These are phyloP conservation scores for Erigeron philadelphicus DNA, from an alignment of 140 eudicot genomes.

Conservation along the genomic window DNA sequence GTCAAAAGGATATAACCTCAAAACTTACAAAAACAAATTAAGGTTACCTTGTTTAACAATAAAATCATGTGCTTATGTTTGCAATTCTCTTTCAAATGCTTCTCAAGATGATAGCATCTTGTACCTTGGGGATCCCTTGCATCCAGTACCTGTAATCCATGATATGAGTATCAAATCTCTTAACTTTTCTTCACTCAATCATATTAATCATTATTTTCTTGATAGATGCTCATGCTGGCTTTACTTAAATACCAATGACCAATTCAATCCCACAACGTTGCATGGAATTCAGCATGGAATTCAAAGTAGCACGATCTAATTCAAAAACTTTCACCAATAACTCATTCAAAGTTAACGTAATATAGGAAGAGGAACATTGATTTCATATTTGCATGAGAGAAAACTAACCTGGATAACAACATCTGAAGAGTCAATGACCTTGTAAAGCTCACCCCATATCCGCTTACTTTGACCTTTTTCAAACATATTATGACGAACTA, in stretches of 20 bases:
- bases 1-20: neutral
- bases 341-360: neutral
- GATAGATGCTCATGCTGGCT: neutral
- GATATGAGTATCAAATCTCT: neutral
- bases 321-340: too few relatives aligned
- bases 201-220: too few relatives aligned
- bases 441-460: conserved; percentile 99
- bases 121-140: conserved; percentile 99
- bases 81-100: conserved; percentile 82
- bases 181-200: too few relatives aligned
- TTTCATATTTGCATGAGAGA: neutral
- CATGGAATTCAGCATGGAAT: too few relatives aligned
- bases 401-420: conserved; percentile 85
- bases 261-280: too few relatives aligned
- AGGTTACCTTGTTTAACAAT: conserved; percentile 68
- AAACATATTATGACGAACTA: conserved; percentile 86
- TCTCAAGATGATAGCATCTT: conserved; percentile 89
- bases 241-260: neutral
- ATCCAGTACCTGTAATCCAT: conserved; percentile 64
- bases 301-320: too few relatives aligned
- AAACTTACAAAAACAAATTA: conserved; percentile 1
- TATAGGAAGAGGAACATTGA: neutral
- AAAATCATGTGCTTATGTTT: conserved; percentile 83
- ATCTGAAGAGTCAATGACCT: conserved; percentile 95
- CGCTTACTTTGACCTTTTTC: conserved; percentile 98